Conservation (phyloP, 805 yeast species). For the Candida awuae region DNA sequence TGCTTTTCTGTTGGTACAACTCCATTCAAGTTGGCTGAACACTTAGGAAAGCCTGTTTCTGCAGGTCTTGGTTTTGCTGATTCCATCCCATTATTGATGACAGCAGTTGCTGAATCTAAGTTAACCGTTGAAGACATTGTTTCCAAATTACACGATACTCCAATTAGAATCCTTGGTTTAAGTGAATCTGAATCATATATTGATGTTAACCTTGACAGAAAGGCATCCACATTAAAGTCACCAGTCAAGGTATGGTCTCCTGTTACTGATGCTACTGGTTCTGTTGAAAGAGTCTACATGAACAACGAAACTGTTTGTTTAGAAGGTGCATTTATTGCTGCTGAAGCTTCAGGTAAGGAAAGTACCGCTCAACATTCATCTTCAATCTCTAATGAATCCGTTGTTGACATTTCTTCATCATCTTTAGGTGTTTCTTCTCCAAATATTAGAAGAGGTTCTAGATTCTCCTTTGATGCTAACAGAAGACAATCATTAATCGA, state of each 20-base stretch:
- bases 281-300: slow-evolving; percentile 81
- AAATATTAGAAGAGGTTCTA: slow-evolving; percentile 32
- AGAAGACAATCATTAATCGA: slow-evolving; percentile 33
- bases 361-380: slow-evolving; percentile 38
- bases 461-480: slow-evolving; percentile 43
- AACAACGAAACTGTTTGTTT: slow-evolving; percentile 73
- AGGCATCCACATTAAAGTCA: slow-evolving; percentile 33
- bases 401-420: slow-evolving; percentile 17
- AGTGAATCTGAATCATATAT: slow-evolving; percentile 73
- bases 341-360: slow-evolving; percentile 56
- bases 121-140: slow-evolving; percentile 68
- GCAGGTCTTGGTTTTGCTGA: slow-evolving; percentile 77
- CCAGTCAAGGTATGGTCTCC: slow-evolving; percentile 46
- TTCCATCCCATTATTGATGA: slow-evolving; percentile 70
- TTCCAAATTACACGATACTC: slow-evolving; percentile 68
- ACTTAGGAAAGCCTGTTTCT: slow-evolving; percentile 48
- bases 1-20: slow-evolving; percentile 78
- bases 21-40: slow-evolving; percentile 66
- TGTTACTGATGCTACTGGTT: slow-evolving; percentile 55
- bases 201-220: slow-evolving; percentile 78
- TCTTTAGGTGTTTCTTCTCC: slow-evolving; percentile 25
- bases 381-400: slow-evolving; percentile 15
- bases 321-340: slow-evolving; percentile 66
- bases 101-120: slow-evolving; percentile 69
- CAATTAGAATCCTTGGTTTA: slow-evolving; percentile 72